phyloP scores from a whole-genome alignment of 257 asterid genomes.

The Primulina tabacum region DNA sequence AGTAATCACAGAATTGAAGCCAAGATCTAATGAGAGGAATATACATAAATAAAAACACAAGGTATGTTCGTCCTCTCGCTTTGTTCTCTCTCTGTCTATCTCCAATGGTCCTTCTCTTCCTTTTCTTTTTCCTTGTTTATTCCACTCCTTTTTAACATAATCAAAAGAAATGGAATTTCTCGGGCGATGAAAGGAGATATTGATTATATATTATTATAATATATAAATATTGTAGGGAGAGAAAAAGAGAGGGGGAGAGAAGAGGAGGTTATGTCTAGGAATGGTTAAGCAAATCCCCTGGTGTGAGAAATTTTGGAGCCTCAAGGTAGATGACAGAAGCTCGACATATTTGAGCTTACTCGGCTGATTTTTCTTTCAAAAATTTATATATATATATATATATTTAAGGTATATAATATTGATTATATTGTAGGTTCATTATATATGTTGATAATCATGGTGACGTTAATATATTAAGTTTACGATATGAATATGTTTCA shows the following conservation, averaged over 20 bases:
- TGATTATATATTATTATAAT: conserved; percentile 13
- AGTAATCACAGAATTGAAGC: conserved; percentile 18
- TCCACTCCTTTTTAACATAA: conserved; percentile 44
- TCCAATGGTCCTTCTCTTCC: conserved; percentile 50
- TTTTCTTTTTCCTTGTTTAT: conserved; percentile 51
- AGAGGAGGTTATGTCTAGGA: conserved; percentile 13
- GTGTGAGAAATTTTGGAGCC: conserved; percentile 50
- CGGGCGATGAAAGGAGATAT: conserved; percentile 37
- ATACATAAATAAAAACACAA: background rate
- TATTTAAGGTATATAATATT: too few species aligned
- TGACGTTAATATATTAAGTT: too few species aligned
- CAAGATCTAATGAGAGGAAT: conserved; percentile 44
- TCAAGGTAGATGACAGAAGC: conserved; percentile 41
- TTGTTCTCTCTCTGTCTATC: conserved; percentile 22
- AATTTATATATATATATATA: too few species aligned
- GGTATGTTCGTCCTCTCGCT: conserved; percentile 43
- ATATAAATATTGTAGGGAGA: conserved; percentile 1
- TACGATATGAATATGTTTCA: too few species aligned
- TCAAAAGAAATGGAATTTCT: conserved; percentile 42
- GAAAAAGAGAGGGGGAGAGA: conserved; percentile 25
- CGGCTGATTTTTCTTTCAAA: too few species aligned
- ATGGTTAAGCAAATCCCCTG: conserved; percentile 40
- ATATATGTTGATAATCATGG: too few species aligned
- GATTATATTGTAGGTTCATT: too few species aligned
- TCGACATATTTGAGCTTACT: conserved; percentile 19